Percentiles rank a stretch among this genome's conserved stretches.
These are phyloP conservation scores for Oryza officinalis DNA, from an alignment of 176 grass and related monocot species.

Conservation along the genomic window DNA sequence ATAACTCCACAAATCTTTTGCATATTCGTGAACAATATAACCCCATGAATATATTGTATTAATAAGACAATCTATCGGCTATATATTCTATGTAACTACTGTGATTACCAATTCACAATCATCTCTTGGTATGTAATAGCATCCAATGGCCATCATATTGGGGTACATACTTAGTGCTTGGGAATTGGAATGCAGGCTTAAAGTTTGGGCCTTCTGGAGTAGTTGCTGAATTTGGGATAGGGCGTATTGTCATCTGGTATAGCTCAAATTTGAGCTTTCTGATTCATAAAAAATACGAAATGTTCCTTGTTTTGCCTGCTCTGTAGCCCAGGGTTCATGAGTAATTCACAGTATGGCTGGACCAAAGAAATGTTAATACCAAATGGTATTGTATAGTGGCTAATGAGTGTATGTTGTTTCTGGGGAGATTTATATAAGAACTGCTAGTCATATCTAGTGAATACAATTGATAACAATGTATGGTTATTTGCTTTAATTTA, in stretches of 20 bases:
- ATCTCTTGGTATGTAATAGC: not conserved
- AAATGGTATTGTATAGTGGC: not conserved
- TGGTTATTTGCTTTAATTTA: slow-evolving; percentile 32
- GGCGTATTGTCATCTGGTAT: not conserved
- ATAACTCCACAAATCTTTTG: not conserved
- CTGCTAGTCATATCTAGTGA: not conserved
- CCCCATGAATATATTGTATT: not conserved
- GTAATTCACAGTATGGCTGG: not conserved
- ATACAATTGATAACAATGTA: not conserved
- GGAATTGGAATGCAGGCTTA: slow-evolving; percentile 19
- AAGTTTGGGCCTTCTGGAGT: not conserved
- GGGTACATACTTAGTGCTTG: not conserved
- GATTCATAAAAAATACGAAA: not conserved
- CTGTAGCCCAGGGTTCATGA: not conserved
- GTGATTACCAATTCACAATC: not conserved
- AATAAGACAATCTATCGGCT: not conserved
- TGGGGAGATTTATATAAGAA: slow-evolving; percentile 18
- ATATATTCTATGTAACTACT: not conserved
- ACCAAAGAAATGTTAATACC: slow-evolving; percentile 2
- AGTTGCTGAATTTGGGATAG: slow-evolving; percentile 28
- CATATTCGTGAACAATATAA: not conserved
- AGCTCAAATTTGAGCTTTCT: slow-evolving; percentile 16
- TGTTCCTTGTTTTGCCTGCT: slow-evolving; percentile 5
- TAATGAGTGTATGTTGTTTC: not conserved
- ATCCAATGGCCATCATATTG: not conserved